Conservation (phyloP, 768 basidiomycete species). For the Mycena filopes region DNA sequence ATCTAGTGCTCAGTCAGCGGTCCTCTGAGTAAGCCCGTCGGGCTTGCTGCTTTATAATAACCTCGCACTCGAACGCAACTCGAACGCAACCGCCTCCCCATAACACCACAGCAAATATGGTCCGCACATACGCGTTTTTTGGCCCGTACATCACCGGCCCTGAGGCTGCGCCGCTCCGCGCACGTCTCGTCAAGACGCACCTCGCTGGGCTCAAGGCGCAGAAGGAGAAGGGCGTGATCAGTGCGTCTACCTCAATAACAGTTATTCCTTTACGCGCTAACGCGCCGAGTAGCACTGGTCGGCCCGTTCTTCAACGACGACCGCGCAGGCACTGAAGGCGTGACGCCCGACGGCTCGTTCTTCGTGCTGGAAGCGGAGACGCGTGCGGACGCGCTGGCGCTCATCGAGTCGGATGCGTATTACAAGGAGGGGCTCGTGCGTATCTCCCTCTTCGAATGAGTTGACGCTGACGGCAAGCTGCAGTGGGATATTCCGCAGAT, state of each 20-base stretch:
- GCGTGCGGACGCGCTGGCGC: constrained; percentile 8
- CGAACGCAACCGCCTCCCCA: too few relatives aligned
- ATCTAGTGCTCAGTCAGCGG: too few relatives aligned
- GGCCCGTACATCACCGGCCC: constrained; percentile 27
- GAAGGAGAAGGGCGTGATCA: not conserved
- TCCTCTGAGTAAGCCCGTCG: too few relatives aligned
- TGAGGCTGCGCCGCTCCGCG: constrained; percentile 7
- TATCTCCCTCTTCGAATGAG: not conserved
- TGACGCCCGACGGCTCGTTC: constrained; percentile 23
- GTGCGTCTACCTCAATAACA: constrained; percentile 9
- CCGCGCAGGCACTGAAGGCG: constrained; percentile 15
- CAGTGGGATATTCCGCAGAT: constrained; percentile 26
- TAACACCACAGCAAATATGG: constrained; percentile 1
- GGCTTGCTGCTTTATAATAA: too few relatives aligned
- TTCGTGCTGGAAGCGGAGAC: constrained; percentile 24
- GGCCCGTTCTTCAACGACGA: constrained; percentile 26
- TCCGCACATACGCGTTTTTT: constrained; percentile 26
- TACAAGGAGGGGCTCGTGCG: constrained; percentile 19
- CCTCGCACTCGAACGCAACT: too few relatives aligned
- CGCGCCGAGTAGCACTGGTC: constrained; percentile 14
- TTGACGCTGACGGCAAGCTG: not conserved
- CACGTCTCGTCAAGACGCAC: constrained; percentile 1
- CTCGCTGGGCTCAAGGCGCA: not conserved
- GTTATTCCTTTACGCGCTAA: not conserved
- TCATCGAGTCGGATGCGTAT: constrained; percentile 21